Evolutionary conservation across 2,329 filamentous ascomycete species (phyloP), one percentile per base, ranked within the genome.

Genomic region (Epichloe aotearoae): DNA sequence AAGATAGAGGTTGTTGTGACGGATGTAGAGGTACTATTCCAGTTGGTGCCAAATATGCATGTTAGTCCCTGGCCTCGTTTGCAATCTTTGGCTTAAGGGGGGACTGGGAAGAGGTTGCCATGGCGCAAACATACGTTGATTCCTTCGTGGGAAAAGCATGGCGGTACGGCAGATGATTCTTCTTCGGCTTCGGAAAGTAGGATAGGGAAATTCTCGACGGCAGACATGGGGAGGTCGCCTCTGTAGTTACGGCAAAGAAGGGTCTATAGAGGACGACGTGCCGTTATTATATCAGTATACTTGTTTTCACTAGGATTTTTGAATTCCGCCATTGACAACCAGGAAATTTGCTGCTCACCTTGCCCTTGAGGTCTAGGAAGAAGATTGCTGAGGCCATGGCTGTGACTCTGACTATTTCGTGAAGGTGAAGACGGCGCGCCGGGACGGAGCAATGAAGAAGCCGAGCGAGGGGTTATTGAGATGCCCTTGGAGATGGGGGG

Each of bases 291-390:
- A 14, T 49, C 39, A 50, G 42, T 40, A 36, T 43, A 8, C 15
- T 40, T 33, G 6, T 42, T 11, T 41, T 34, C 30, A 10, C 15
- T 14, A 17, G 40, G 14, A 3, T n/a, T 23, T 11, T 17, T 6
- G 19, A 4, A 11, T 17, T 3, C 11, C n/a, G 2, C 12, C 4
- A 3, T 6, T 20, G 10, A 8, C 4, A 19, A 39, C 3, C 8
- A 20, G 26, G 1, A 20, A n/a, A 11, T 4, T 5, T 34, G 8
- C 4, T 44, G 14, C 58, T 47, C 61, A 94, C 89, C 86, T 98
- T 98, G 87, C 93, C 93, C 88, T 98, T 98, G 60, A 98, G 79
- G 70, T 98, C 93, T 63, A 98, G 84, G 69, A 98, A 98, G 80
- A 98, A 98, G 64, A 98, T 68, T 57, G 93, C 93, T 54, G 93